Evolutionary conservation across 768 basidiomycete species (phyloP), one percentile per base, ranked within the genome.

Genomic region (Crassisporium funariophilum): DNA sequence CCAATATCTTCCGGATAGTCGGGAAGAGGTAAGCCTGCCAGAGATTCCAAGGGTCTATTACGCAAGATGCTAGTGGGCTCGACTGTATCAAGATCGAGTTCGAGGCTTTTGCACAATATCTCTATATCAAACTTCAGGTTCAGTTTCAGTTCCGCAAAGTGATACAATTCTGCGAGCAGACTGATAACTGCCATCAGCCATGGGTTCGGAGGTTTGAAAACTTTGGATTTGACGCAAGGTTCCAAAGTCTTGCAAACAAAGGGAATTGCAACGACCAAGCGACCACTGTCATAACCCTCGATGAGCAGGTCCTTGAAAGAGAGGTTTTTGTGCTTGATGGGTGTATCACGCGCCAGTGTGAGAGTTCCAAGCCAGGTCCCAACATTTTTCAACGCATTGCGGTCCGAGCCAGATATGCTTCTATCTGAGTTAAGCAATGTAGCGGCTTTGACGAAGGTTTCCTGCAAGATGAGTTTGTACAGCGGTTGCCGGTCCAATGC

Each of bases 71-170:
- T 85, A 4, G 93, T 86, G 2, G 89, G 86, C 61, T 95, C 91
- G 36, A 98, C 76, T 5, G 83, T 66, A 60, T 89, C 90, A 21
- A 98, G 78, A 57, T 93, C 86, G 55, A 99, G 82, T 21, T 91
- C 85, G 23, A 99, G 81, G 23, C 82, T 82, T 65, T 93, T 95
- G 78, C 95, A 98, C 15, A 98, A 73, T 29, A 98, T 86, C 68
- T 99, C 97, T 44, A 99, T 98, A 69, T 98, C 97, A 61, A 99
- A 99, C 68, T 98, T 98, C 63, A 94, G 79, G 63, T 98, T 97
- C 45, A 98, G 75, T 69, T 95, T 95, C 51, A 98, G 77, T 57
- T 98, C 95, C 4, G 93, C 95, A 58, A 87, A 95, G 63, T 95
- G 91, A 66, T 99, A 98, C n/a, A 99, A 79, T 64, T 99, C 97